Conservation (phyloP, 306 rosid species). For the Psophocarpus tetragonolobus region DNA sequence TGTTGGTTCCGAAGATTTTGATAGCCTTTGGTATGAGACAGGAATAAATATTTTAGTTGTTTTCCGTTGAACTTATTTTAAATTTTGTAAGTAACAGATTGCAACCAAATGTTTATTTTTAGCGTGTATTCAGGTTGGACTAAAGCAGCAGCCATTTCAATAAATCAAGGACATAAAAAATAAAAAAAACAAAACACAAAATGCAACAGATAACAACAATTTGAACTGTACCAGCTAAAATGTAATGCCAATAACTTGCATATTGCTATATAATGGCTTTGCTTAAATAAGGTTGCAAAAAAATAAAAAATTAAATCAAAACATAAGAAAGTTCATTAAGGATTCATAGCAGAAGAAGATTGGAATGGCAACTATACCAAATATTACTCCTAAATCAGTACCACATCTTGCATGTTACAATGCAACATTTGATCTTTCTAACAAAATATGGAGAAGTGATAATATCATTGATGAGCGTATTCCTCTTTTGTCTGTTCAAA, state of each 20-base stretch:
- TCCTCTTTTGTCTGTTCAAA: slow-evolving; percentile 34
- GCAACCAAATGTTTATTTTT: background rate
- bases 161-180: background rate
- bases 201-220: background rate
- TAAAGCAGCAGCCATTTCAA: background rate
- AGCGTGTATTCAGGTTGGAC: background rate
- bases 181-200: background rate
- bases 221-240: background rate
- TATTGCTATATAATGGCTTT: background rate
- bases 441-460: slow-evolving; percentile 27
- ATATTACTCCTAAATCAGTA: background rate
- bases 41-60: background rate
- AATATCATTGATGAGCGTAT: background rate
- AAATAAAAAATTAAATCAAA: background rate
- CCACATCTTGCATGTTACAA: slow-evolving; percentile 8
- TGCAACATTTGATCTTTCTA: background rate
- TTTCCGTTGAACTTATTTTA: background rate
- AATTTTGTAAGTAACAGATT: background rate
- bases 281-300: background rate
- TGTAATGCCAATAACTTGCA: background rate
- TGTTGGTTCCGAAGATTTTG: background rate
- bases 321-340: background rate
- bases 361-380: background rate
- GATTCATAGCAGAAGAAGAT: background rate
- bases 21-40: background rate